Percentiles rank a stretch among this genome's conserved stretches.
phyloP scores from a whole-genome alignment of 1,284 basidiomycete genomes.

The Quambalaria eucalypti region DNA sequence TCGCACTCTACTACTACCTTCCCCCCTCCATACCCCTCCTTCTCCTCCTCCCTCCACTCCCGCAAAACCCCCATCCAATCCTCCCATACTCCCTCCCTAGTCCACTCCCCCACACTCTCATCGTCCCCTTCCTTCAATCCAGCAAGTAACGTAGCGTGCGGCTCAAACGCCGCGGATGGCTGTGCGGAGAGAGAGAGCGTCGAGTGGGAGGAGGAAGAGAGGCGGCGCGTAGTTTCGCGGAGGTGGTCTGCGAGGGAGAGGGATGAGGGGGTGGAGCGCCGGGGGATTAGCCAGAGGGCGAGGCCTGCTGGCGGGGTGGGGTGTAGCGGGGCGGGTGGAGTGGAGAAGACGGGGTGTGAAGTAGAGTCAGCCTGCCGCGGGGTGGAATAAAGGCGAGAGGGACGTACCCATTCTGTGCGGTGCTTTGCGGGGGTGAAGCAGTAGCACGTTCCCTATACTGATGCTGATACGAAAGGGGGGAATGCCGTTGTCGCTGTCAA shows the following conservation, averaged over 20 bases:
- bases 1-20: background rate
- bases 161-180: conserved; percentile 2
- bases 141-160: conserved; percentile 15
- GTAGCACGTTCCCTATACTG: no score
- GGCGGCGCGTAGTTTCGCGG: background rate
- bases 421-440: no score
- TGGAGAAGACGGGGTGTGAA: no score
- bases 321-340: no score
- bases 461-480: no score
- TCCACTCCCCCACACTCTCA: background rate
- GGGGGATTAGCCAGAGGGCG: conserved; percentile 14
- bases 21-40: background rate
- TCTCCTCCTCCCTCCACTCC: background rate
- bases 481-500: no score
- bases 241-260: background rate
- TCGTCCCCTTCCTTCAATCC: background rate
- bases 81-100: background rate
- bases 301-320: conserved; percentile 8
- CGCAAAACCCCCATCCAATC: background rate
- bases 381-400: no score
- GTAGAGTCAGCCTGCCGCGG: no score
- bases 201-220: background rate
- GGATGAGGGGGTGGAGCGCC: background rate
- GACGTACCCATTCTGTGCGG: no score
- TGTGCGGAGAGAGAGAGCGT: background rate